Percentiles rank a stretch among this genome's conserved stretches.
phyloP scores from a whole-genome alignment of 176 grass and related monocot species.

The Poa annua region DNA sequence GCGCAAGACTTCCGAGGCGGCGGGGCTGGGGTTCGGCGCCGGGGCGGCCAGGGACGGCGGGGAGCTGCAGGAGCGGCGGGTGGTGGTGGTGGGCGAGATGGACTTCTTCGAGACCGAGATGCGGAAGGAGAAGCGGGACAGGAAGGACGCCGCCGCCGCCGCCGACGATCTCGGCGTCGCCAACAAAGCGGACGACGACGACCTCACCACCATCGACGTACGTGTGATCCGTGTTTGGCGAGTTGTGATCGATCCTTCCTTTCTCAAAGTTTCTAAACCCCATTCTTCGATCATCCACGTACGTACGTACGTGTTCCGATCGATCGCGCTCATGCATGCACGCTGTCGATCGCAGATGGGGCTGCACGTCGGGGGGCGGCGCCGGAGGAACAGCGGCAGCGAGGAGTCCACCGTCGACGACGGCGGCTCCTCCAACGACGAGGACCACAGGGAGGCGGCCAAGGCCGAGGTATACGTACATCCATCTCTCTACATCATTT shows the following conservation, averaged over 20 bases:
- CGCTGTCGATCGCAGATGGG: slow-evolving; percentile 39
- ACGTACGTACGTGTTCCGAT: too few species aligned
- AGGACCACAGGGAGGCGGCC: slow-evolving; percentile 39
- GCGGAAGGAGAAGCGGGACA: slow-evolving; percentile 53
- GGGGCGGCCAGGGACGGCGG: neutral
- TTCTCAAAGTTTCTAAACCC: too few species aligned
- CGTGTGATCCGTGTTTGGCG: neutral
- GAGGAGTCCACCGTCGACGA: slow-evolving; percentile 79
- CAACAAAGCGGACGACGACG: slow-evolving; percentile 59
- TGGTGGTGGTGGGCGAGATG: slow-evolving; percentile 51
- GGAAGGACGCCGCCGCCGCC: neutral
- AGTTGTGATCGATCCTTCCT: too few species aligned
- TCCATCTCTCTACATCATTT: too few species aligned
- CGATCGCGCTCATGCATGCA: too few species aligned
- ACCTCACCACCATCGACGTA: slow-evolving; percentile 68
- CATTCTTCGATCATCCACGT: too few species aligned
- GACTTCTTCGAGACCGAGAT: slow-evolving; percentile 83
- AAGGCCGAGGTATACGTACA: slow-evolving; percentile 47
- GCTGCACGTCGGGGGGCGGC: slow-evolving; percentile 43
- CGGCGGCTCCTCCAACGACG: slow-evolving; percentile 46
- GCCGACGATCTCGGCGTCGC: slow-evolving; percentile 36
- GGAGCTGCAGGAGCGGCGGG: neutral
- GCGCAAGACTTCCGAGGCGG: neutral
- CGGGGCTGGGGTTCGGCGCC: too few species aligned
- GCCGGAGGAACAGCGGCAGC: slow-evolving; percentile 65